Percentiles rank a stretch among this genome's conserved stretches.
Conservation (phyloP, 805 yeast species). For the Schizosaccharomyces cryophilus region DNA sequence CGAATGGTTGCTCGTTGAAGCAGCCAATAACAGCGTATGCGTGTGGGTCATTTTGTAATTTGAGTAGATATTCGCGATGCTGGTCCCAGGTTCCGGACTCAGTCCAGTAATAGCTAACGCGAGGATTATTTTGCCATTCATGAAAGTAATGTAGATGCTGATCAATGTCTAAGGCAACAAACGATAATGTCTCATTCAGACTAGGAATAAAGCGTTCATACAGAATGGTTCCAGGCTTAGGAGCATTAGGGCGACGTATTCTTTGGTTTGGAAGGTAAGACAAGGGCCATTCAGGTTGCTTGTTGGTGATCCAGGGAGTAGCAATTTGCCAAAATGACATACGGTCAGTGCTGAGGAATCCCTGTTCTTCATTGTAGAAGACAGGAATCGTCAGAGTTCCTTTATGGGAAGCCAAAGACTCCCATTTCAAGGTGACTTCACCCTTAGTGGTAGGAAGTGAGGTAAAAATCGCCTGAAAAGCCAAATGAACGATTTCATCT, state of each 20-base stretch:
- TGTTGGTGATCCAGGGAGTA: not conserved
- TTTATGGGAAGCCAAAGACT: not conserved
- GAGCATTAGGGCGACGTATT: not conserved
- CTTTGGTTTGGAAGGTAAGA: slow-evolving; percentile 1
- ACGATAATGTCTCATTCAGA: slow-evolving; percentile 4
- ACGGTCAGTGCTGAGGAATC: not conserved
- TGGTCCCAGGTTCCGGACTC: slow-evolving; percentile 6
- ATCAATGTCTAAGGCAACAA: slow-evolving; percentile 4
- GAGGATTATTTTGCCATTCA: slow-evolving; percentile 10
- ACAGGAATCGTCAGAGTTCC: not conserved
- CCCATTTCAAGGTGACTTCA: not conserved
- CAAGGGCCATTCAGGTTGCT: not conserved
- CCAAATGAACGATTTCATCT: not conserved
- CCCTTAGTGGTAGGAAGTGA: not conserved
- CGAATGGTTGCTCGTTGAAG: slow-evolving; percentile 7
- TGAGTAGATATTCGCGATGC: slow-evolving; percentile 7
- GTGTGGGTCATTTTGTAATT: slow-evolving; percentile 7
- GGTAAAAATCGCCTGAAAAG: not conserved
- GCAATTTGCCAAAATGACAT: not conserved
- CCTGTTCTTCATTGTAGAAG: not conserved
- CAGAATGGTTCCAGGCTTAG: slow-evolving; percentile 5
- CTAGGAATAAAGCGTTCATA: slow-evolving; percentile 9
- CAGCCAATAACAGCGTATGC: slow-evolving; percentile 8
- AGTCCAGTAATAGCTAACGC: slow-evolving; percentile 11
- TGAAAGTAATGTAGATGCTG: slow-evolving; percentile 6